These are phyloP conservation scores for Boletellus ananas DNA, from an alignment of 768 basidiomycete genomes.

Conservation along the genomic window DNA sequence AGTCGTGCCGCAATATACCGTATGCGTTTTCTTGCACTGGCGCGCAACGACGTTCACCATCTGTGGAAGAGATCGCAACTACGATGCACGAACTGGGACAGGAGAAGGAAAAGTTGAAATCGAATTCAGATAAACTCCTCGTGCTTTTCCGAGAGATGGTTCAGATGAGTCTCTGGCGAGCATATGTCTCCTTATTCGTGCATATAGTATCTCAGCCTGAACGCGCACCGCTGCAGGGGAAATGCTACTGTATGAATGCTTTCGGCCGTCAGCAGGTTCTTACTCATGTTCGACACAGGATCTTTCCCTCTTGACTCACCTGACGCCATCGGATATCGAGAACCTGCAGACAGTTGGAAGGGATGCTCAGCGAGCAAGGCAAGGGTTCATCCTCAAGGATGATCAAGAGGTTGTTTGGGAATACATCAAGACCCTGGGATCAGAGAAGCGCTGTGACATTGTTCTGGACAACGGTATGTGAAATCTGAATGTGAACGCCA, in stretches of 20 bases:
- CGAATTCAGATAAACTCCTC: conserved; percentile 51
- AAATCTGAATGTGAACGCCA: neutral
- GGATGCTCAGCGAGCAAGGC: conserved; percentile 74
- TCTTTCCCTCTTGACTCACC: conserved; percentile 82
- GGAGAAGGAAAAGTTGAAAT: conserved; percentile 41
- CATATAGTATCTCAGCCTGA: conserved; percentile 1
- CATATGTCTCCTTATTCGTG: neutral
- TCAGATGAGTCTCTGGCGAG: conserved; percentile 80
- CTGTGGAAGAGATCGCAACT: conserved; percentile 59
- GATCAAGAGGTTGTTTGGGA: conserved; percentile 77
- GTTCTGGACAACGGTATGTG: conserved; percentile 83
- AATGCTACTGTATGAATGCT: conserved; percentile 73
- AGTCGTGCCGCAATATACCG: conserved; percentile 76
- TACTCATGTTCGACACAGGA: conserved; percentile 50
- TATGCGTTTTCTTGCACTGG: conserved; percentile 35
- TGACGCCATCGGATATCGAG: conserved; percentile 79
- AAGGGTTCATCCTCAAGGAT: conserved; percentile 77
- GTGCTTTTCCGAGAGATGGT: conserved; percentile 80
- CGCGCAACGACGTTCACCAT: neutral
- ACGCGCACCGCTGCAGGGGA: conserved; percentile 53
- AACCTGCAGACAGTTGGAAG: conserved; percentile 77
- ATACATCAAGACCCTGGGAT: conserved; percentile 53
- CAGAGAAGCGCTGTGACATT: conserved; percentile 61
- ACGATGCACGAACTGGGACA: conserved; percentile 64
- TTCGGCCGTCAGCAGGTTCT: neutral